Percentiles rank a stretch among this genome's conserved stretches.
Conservation (phyloP, 1,284 basidiomycete genomes). For the Papiliotrema fonsecae region DNA sequence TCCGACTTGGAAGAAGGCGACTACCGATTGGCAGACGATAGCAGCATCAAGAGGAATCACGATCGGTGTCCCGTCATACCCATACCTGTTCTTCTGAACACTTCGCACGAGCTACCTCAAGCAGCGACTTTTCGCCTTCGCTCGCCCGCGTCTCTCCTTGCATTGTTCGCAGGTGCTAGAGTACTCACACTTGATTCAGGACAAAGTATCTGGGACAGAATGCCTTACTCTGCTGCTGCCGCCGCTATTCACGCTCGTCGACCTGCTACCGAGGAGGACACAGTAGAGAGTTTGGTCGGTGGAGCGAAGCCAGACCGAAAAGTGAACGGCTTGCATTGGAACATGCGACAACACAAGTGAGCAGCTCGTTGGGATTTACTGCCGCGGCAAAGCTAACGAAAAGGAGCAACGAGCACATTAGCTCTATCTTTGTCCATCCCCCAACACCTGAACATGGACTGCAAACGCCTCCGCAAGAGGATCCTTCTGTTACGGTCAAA, state of each 20-base stretch:
- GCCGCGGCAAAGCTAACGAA: no score
- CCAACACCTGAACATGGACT: conserved; percentile 31
- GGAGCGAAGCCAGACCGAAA: conserved; percentile 8
- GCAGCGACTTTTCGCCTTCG: conserved; percentile 13
- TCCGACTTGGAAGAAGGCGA: no score
- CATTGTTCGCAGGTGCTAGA: conserved; percentile 14
- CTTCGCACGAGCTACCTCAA: conserved; percentile 18
- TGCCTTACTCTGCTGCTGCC: conserved; percentile 22
- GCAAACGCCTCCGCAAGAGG: conserved; percentile 8
- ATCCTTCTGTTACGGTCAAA: neutral
- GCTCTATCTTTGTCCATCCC: conserved; percentile 33
- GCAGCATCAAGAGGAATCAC: no score
- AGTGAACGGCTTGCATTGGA: conserved; percentile 13
- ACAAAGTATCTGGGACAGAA: conserved; percentile 21
- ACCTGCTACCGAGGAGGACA: conserved; percentile 19
- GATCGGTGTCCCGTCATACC: no score
- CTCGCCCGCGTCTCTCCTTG: conserved; percentile 11
- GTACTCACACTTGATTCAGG: conserved; percentile 11
- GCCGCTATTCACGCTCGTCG: conserved; percentile 7
- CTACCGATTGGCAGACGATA: no score
- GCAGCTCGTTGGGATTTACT: no score
- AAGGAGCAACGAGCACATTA: conserved; percentile 12
- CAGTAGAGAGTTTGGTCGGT: conserved; percentile 21
- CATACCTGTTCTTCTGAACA: conserved; percentile 11
- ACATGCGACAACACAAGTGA: no score